Conservation (phyloP, 2,329 filamentous ascomycete genomes). For the Mycosphaerella sp. region DNA sequence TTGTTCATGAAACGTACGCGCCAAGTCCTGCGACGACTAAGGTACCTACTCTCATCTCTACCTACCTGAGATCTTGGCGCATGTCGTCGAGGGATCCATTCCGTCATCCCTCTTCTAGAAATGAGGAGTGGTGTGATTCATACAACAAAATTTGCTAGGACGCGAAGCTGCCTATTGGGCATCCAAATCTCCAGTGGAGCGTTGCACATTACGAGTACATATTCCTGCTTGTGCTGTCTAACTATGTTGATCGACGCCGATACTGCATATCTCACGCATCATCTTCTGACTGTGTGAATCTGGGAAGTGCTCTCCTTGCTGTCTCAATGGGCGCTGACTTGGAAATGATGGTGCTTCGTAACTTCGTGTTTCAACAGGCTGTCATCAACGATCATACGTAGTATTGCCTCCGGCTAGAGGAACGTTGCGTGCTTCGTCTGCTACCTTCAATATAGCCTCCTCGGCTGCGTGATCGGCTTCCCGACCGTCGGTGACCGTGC, state of each 20-base stretch:
- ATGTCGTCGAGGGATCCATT: too few species aligned
- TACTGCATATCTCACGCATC: not conserved
- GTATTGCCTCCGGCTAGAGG: constrained; percentile 28
- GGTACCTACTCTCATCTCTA: too few species aligned
- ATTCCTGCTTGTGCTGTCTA: not conserved
- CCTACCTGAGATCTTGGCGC: too few species aligned
- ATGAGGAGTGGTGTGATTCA: too few species aligned
- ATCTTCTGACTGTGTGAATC: not conserved
- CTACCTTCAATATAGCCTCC: constrained; percentile 26
- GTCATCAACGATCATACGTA: constrained; percentile 21
- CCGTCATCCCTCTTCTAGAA: too few species aligned
- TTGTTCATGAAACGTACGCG: too few species aligned
- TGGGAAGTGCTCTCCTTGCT: not conserved
- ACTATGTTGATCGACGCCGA: not conserved
- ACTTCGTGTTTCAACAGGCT: not conserved
- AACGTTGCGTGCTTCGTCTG: constrained; percentile 23
- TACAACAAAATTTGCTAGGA: too few species aligned
- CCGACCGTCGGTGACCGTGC: constrained; percentile 37
- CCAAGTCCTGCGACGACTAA: too few species aligned
- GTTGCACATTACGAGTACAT: too few species aligned
- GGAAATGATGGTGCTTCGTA: not conserved
- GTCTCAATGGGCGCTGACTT: not conserved
- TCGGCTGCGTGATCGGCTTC: constrained; percentile 27
- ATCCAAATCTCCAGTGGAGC: too few species aligned
- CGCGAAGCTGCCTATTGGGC: too few species aligned